Evolutionary conservation across 2,329 filamentous ascomycete species (phyloP), one percentile per base, ranked within the genome.

Genomic region (Mollisia scopiformis): DNA sequence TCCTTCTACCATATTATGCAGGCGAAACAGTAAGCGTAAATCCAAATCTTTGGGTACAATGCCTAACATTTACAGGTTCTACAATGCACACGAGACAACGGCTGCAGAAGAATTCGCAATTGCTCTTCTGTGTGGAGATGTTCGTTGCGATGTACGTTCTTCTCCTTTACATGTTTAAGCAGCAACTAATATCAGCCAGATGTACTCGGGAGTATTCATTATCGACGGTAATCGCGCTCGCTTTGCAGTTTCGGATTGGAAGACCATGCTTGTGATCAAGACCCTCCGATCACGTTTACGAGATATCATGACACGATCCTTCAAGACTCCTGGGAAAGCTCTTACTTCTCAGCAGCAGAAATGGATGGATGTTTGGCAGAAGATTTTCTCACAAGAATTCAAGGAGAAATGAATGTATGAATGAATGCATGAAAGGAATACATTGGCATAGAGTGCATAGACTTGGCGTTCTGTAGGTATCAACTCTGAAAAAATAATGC

Each of bases 1-100:
- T 95, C 91, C 0, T 99, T 97, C 75, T 98, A 98, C 77, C 91
- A 96, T 74, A 97, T 98, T 66, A 96, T 98, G 92, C 93, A 97
- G 75, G 90, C 90, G 2, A 93, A 89, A 80, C 78, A 91, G 88
- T 83, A 84, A 83, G 79, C 25, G 46, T 19, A 2, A 25, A 27
- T 16, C 14, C 25, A 30, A 11, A 13, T 31, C 13, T 16, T 14
- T 7, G 16, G 53, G 11, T 6, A 19, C 4, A 57, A 16, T 60
- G 54, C 60, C 71, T 76, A 63, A 75, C 16, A 43, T 30, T 33
- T 46, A 6, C 54, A 88, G 86, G 62, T 88, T 90, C 69, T 92
- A 94, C 67, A 96, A 97, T 66, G 95, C 95, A 0, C 93, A 97
- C 67, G 92, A 96, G 73, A 96, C 92, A 2, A 91, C 89, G 11